Evolutionary conservation across 2,329 filamentous ascomycete species (phyloP).

Genomic region (Epicoccum nigrum): DNA sequence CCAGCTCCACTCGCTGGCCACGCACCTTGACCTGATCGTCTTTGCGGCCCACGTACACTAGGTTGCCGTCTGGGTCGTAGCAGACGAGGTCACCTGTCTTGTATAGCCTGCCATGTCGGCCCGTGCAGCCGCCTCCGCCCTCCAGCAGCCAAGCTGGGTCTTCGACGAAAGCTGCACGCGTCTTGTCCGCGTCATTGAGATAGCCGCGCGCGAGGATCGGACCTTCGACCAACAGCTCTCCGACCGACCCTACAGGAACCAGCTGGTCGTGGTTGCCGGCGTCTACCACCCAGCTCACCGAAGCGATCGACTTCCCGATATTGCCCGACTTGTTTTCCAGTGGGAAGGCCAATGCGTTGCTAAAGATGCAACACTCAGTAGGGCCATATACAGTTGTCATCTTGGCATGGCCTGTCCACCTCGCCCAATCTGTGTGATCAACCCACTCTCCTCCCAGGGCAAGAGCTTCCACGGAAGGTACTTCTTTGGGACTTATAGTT

Average conservation of each 20-base stretch:
- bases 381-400: too few relatives aligned
- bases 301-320: too few relatives aligned
- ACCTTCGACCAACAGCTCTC: conserved; percentile 63
- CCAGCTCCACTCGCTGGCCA: conserved; percentile 30
- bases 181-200: conserved; percentile 23
- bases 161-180: conserved; percentile 24
- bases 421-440: too few relatives aligned
- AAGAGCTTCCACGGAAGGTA: too few relatives aligned
- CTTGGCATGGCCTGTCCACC: too few relatives aligned
- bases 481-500: conserved; percentile 21
- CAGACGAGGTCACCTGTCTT: conserved; percentile 31
- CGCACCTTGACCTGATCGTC: conserved; percentile 32
- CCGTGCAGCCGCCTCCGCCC: too few relatives aligned
- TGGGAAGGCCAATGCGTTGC: too few relatives aligned
- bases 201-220: conserved; percentile 48
- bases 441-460: too few relatives aligned
- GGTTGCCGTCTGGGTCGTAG: conserved; percentile 20
- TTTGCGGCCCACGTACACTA: conserved; percentile 26
- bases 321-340: too few relatives aligned
- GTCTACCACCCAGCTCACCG: conserved; percentile 40
- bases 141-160: background rate
- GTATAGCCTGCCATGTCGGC: conserved; percentile 8
- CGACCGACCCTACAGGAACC: conserved; percentile 21
- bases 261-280: conserved; percentile 23
- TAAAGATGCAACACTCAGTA: too few relatives aligned